Evolutionary conservation across 129 eudicot species (phyloP).

Genomic region (Silybum marianum): DNA sequence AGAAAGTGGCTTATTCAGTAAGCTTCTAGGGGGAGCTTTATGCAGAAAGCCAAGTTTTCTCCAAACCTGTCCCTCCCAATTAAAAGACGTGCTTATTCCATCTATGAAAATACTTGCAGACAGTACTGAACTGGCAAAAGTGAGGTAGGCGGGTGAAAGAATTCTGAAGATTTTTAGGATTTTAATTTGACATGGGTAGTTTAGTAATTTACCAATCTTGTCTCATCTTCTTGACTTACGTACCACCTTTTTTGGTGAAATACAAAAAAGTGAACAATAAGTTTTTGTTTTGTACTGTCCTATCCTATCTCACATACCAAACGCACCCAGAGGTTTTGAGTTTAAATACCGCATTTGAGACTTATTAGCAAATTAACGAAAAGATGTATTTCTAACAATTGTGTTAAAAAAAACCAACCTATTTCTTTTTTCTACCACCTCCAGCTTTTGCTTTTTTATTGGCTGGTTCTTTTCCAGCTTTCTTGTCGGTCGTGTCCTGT

Average conservation of each 20-base stretch:
- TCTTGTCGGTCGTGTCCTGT: conserved; percentile 53
- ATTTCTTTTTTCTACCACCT: conserved; percentile 65
- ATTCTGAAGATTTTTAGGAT: not conserved
- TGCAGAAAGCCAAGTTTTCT: too few species aligned
- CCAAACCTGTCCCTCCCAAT: too few species aligned
- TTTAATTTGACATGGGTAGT: not conserved
- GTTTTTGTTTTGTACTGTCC: not conserved
- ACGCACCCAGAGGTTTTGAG: not conserved
- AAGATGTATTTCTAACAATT: not conserved
- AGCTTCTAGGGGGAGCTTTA: too few species aligned
- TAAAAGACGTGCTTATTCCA: too few species aligned
- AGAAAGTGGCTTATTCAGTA: too few species aligned
- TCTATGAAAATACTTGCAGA: too few species aligned
- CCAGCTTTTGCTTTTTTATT: conserved; percentile 70
- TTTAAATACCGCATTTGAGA: not conserved
- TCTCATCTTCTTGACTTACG: not conserved
- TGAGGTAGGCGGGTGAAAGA: not conserved
- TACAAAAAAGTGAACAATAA: not conserved
- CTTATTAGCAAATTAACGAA: not conserved
- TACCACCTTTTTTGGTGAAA: not conserved
- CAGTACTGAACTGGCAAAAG: not conserved
- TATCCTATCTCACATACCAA: not conserved
- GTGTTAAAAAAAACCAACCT: conserved; percentile 21
- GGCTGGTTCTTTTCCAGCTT: conserved; percentile 53
- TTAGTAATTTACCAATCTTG: not conserved